Evolutionary conservation across 352 stramenopile genomes (phyloP).

Genomic region (Phytophthora cryptogea): DNA sequence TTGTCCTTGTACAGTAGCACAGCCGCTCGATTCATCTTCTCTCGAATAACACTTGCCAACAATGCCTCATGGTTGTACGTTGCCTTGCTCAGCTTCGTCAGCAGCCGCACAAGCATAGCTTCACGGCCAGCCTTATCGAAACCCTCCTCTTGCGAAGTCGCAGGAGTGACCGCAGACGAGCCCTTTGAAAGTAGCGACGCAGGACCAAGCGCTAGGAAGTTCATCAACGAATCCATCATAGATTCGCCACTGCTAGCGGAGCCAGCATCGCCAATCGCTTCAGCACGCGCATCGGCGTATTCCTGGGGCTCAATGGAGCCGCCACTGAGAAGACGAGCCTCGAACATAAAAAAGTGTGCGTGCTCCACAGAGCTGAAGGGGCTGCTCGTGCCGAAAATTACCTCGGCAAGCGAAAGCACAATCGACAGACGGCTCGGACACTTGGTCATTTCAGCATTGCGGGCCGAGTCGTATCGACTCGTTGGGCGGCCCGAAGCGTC

Average conservation of each 20-base stretch:
- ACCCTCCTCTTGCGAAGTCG: conserved; percentile 77
- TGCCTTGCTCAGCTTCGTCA: conserved; percentile 85
- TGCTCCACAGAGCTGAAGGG: conserved; percentile 83
- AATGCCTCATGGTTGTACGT: conserved; percentile 80
- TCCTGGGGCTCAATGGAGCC: conserved; percentile 83
- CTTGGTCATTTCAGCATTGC: conserved; percentile 71
- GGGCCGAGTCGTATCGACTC: conserved; percentile 78
- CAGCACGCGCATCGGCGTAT: conserved; percentile 72
- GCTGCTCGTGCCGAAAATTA: conserved; percentile 71
- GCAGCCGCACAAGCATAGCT: conserved; percentile 81
- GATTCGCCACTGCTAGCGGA: conserved; percentile 46
- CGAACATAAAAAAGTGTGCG: conserved; percentile 91
- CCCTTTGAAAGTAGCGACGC: conserved; percentile 59
- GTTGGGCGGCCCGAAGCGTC: conserved; percentile 57
- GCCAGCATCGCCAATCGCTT: conserved; percentile 53
- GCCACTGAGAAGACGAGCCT: conserved; percentile 83
- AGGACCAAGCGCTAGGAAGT: conserved; percentile 81
- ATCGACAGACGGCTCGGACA: conserved; percentile 85
- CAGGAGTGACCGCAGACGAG: conserved; percentile 41
- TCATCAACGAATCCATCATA: conserved; percentile 91
- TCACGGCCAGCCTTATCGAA: conserved; percentile 84
- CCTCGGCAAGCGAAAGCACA: conserved; percentile 79
- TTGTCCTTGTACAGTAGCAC: conserved; percentile 85
- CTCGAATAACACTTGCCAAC: conserved; percentile 67
- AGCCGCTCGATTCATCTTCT: conserved; percentile 84